phyloP scores from a whole-genome alignment of 495 filamentous ascomycete species.

The Neurospora sp. region DNA sequence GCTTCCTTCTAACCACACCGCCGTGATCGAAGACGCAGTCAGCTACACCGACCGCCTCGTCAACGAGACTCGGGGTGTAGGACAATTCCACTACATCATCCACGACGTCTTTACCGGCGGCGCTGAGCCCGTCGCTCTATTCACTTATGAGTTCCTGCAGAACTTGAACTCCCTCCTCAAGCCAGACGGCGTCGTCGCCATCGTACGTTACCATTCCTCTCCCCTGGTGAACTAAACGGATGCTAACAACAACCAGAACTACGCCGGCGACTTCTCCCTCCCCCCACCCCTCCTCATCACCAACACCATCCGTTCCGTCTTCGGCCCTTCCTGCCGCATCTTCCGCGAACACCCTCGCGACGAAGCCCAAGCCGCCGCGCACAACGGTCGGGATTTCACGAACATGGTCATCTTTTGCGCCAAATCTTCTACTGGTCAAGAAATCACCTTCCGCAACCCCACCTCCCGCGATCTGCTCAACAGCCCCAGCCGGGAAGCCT shows the following conservation, averaged over 20 bases:
- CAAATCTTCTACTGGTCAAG: constrained; percentile 23
- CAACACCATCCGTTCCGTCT: constrained; percentile 58
- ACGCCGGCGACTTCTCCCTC: constrained; percentile 80
- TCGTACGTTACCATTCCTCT: too few species aligned
- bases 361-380: constrained; percentile 25
- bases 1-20: constrained; percentile 65
- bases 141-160: constrained; percentile 72
- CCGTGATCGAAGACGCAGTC: constrained; percentile 73
- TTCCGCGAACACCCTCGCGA: constrained; percentile 64
- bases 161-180: constrained; percentile 59
- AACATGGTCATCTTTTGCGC: constrained; percentile 81
- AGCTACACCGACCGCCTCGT: constrained; percentile 53
- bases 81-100: constrained; percentile 78
- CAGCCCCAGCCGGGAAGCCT: constrained; percentile 54
- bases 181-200: constrained; percentile 74
- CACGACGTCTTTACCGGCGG: constrained; percentile 99
- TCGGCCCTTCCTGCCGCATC: constrained; percentile 60
- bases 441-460: constrained; percentile 58
- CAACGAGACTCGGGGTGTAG: constrained; percentile 17
- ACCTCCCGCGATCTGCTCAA: constrained; percentile 56
- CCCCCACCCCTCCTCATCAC: constrained; percentile 61
- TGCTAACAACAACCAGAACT: constrained; percentile 55
- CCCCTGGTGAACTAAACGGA: too few species aligned
- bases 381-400: constrained; percentile 56
- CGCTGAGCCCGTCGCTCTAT: constrained; percentile 77